Conservation (phyloP, 768 basidiomycete species). For the Trichaptum fuscoviolaceum region DNA sequence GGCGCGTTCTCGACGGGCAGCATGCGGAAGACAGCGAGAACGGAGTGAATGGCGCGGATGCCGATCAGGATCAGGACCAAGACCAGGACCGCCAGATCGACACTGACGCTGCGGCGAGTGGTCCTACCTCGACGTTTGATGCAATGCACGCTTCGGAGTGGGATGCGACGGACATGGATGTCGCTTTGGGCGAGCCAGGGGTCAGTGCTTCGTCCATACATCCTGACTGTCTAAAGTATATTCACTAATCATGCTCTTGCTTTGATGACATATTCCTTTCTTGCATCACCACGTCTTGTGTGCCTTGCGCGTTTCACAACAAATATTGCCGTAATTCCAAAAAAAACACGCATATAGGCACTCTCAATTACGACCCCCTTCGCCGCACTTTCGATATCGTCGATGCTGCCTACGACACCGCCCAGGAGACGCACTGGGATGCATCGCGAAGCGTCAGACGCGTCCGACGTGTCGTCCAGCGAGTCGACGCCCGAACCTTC, state of each 20-base stretch:
- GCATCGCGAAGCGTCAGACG: constrained; percentile 24
- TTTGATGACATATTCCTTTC: constrained; percentile 28
- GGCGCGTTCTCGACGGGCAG: constrained; percentile 74
- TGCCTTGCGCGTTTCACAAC: background rate
- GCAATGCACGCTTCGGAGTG: constrained; percentile 29
- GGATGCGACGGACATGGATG: constrained; percentile 16
- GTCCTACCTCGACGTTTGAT: constrained; percentile 28
- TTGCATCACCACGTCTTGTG: background rate
- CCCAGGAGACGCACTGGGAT: constrained; percentile 18
- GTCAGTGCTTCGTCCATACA: constrained; percentile 15
- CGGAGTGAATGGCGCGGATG: constrained; percentile 20
- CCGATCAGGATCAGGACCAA: constrained; percentile 29
- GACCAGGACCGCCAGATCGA: constrained; percentile 23
- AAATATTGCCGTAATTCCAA: background rate
- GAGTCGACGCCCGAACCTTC: constrained; percentile 50
- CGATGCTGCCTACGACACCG: constrained; percentile 46
- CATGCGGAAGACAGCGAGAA: constrained; percentile 32
- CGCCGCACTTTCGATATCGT: constrained; percentile 41
- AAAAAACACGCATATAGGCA: constrained; percentile 19
- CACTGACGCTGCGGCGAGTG: constrained; percentile 15
- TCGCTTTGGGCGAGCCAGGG: constrained; percentile 12
- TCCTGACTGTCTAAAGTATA: background rate
- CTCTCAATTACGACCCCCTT: constrained; percentile 39
- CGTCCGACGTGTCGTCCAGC: constrained; percentile 44
- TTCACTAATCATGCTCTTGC: background rate